Percentiles rank a stretch among this genome's conserved stretches.
Conservation (phyloP, 805 yeast species). For the Wickerhamiella galacta region DNA sequence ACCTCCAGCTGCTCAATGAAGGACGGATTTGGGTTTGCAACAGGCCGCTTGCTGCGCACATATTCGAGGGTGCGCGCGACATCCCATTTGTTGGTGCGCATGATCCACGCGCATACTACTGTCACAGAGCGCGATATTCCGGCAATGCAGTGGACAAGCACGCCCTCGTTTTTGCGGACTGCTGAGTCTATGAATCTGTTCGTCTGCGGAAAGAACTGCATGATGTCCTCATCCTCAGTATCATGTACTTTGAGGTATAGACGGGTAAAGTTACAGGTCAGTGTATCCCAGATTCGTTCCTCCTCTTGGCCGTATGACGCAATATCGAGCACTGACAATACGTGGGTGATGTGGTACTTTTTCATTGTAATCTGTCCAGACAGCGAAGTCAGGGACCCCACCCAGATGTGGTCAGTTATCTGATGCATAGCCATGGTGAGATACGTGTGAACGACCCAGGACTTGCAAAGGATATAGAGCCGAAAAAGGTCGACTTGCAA, state of each 20-base stretch:
- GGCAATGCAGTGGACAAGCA: constrained; percentile 46
- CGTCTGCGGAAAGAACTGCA: constrained; percentile 42
- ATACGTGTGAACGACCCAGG: too few species aligned
- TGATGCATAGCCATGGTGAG: constrained; percentile 29
- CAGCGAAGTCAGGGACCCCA: constrained; percentile 60
- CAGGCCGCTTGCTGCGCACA: constrained; percentile 44
- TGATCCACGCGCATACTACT: constrained; percentile 71
- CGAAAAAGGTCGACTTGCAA: background rate
- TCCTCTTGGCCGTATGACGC: constrained; percentile 5
- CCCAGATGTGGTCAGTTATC: constrained; percentile 62
- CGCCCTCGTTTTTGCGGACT: constrained; percentile 16
- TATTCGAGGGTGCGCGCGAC: constrained; percentile 55
- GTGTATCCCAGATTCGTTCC: constrained; percentile 4
- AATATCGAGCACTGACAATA: constrained; percentile 45
- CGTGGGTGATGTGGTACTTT: constrained; percentile 45
- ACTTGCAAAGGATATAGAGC: background rate
- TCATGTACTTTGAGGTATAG: constrained; percentile 47
- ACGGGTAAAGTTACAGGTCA: constrained; percentile 6
- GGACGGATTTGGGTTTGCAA: constrained; percentile 54
- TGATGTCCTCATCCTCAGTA: constrained; percentile 45
- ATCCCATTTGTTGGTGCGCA: constrained; percentile 48
- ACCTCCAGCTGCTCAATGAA: constrained; percentile 57
- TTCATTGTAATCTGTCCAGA: constrained; percentile 35
- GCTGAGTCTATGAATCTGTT: constrained; percentile 54
- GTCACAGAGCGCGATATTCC: constrained; percentile 88